Evolutionary conservation across 352 stramenopile genomes (phyloP).

Genomic region (Phytophthora gonapodyides): DNA sequence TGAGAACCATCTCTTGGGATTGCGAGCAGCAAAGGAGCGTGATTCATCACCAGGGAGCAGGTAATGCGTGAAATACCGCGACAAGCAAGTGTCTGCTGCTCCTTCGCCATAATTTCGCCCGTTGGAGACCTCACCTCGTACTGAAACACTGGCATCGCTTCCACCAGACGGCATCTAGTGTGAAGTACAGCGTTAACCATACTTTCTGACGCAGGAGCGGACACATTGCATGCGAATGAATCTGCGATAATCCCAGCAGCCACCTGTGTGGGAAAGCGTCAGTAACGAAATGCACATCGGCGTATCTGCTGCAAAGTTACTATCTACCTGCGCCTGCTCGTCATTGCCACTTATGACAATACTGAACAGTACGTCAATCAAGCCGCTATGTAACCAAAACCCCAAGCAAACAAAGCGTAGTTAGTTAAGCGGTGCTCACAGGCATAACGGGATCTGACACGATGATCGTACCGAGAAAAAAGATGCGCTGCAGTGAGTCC

Average conservation of each 20-base stretch:
- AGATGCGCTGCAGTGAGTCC: constrained; percentile 50
- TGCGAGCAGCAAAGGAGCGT: constrained; percentile 37
- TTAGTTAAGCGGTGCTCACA: not conserved
- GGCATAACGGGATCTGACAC: not conserved
- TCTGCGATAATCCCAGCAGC: constrained; percentile 67
- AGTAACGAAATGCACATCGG: not conserved
- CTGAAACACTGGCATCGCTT: constrained; percentile 31
- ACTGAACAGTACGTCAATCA: constrained; percentile 51
- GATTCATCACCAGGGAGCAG: constrained; percentile 53
- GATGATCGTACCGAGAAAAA: constrained; percentile 32
- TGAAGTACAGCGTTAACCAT: constrained; percentile 42
- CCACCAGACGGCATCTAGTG: constrained; percentile 31
- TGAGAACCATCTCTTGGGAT: too few species aligned
- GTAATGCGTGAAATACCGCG: constrained; percentile 48
- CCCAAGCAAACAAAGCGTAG: not conserved
- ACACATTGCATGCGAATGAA: constrained; percentile 46
- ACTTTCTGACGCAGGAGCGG: constrained; percentile 16
- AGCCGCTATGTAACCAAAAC: constrained; percentile 29
- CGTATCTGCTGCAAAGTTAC: not conserved
- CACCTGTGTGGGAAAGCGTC: constrained; percentile 36
- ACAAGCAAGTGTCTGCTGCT: constrained; percentile 36
- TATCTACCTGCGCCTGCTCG: constrained; percentile 48
- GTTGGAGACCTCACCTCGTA: constrained; percentile 3
- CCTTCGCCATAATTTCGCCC: constrained; percentile 18
- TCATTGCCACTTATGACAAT: constrained; percentile 38